Base-by-base conservation (phyloP, 1,284 basidiomycete species). In the Cutaneotrichosporon arboriforme region DNA sequence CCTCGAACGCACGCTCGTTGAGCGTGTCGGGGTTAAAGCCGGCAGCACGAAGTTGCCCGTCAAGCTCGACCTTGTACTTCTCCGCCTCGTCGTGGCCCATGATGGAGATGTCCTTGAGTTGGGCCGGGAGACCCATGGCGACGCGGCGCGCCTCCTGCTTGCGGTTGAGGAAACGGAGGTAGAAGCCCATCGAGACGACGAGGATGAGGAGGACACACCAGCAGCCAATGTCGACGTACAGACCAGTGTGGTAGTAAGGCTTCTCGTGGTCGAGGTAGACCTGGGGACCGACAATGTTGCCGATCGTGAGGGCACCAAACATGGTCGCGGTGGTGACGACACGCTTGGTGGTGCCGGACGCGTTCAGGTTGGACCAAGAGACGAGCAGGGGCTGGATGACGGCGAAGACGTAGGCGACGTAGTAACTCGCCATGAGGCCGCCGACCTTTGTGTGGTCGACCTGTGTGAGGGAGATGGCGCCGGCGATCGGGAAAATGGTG, bases 271-370 rank as follows among this genome's bases (percentile, higher is more conserved):
- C 31, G 13, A 69, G 61, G 61, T 70, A 72, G 45, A 70, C 68
- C 48, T 70, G 69, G 12, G 70, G 70, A 8, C 70, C 70, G 49
- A 70, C 57, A 41, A 66, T 55, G 45, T 49, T 46, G 34, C 65
- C 65, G 45, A 65, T 46, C 17, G 63, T 66, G 9, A 65, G 58
- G 21, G 62, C 64, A 17, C 48, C 66, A 45, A 67, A 60, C 54
- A 57, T 57, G 41, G 49, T 65, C 15, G 66, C 65, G 18, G 68
- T 69, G 21, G 66, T 73, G 33, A 67, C 58, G 26, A 70, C 66
- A 52, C 66, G 67, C 55, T 73, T 73, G 51, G 70, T 73, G 13
- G 66, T 67, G 33, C 70, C 70, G 10, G 66, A 68, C 9, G 68
- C 67, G 59, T 71, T 71, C 18, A 70, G 52, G 57, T 70, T 70